These are phyloP conservation scores for Trypethelium eluteriae DNA, from an alignment of 495 filamentous ascomycete genomes.

Conservation along the genomic window DNA sequence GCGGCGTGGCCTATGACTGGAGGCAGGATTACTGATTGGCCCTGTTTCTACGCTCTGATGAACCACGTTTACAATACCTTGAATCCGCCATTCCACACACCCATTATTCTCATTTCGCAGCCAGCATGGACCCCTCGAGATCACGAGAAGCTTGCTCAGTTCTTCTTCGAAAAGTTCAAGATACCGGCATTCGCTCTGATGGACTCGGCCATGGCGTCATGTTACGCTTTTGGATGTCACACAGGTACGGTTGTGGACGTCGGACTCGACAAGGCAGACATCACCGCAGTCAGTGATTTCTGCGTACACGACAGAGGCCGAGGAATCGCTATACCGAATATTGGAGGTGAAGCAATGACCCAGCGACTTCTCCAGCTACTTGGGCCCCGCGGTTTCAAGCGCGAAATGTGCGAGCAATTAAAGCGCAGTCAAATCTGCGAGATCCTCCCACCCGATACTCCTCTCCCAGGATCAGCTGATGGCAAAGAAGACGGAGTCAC, in stretches of 20 bases:
- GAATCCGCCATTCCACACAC: constrained; percentile 85
- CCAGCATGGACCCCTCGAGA: constrained; percentile 81
- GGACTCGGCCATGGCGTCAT: constrained; percentile 72
- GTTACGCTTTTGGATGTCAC: constrained; percentile 70
- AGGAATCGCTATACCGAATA: constrained; percentile 55
- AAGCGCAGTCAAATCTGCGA: constrained; percentile 87
- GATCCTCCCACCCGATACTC: constrained; percentile 62
- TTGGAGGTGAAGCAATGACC: constrained; percentile 87
- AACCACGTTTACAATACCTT: constrained; percentile 78
- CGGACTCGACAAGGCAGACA: constrained; percentile 81
- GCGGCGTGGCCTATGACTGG: constrained; percentile 79
- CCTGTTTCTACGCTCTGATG: constrained; percentile 84
- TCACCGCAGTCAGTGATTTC: constrained; percentile 79
- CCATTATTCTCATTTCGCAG: constrained; percentile 77
- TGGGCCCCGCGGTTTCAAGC: constrained; percentile 52
- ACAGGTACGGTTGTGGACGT: constrained; percentile 82
- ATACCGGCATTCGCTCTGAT: constrained; percentile 80
- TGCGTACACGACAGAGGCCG: constrained; percentile 54
- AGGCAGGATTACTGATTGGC: constrained; percentile 82
- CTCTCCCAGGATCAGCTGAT: constrained; percentile 44
- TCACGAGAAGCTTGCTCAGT: constrained; percentile 74
- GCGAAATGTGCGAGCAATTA: constrained; percentile 91
- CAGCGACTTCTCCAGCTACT: constrained; percentile 63
- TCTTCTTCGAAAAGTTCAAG: constrained; percentile 95
- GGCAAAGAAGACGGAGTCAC: constrained; percentile 44